Evolutionary conservation across 2,329 filamentous ascomycete genomes (phyloP).

Genomic region (Alternaria incomplexa): DNA sequence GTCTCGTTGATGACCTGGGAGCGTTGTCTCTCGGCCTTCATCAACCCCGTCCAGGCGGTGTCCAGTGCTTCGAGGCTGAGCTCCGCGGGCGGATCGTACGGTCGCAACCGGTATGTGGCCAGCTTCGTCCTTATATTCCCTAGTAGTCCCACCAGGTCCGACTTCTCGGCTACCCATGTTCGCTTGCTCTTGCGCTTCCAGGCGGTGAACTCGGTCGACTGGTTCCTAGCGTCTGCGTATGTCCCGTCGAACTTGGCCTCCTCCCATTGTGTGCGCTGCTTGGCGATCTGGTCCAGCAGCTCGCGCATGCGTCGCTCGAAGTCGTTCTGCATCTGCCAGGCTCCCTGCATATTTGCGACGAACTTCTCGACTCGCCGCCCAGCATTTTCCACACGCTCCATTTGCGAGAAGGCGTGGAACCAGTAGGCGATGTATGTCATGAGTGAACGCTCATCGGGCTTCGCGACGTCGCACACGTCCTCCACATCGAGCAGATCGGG

Average conservation of each 20-base stretch:
- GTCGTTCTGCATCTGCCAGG: constrained; percentile 98
- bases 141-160: constrained; percentile 86
- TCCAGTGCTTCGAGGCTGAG: constrained; percentile 84
- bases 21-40: constrained; percentile 82
- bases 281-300: constrained; percentile 74
- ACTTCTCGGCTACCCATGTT: constrained; percentile 97
- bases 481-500: constrained; percentile 95
- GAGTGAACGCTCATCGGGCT: constrained; percentile 92
- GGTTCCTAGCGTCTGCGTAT: constrained; percentile 88
- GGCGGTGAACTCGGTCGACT: constrained; percentile 79
- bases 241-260: constrained; percentile 85
- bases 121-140: constrained; percentile 99
- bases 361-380: constrained; percentile 97
- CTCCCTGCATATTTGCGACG: constrained; percentile 97
- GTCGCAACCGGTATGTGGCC: constrained; percentile 87
- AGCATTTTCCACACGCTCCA: constrained; percentile 98
- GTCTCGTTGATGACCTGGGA: constrained; percentile 97
- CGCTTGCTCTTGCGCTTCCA: constrained; percentile 93
- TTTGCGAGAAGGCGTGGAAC: constrained; percentile 99
- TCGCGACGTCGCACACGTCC: constrained; percentile 95
- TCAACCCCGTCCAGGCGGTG: constrained; percentile 77
- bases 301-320: constrained; percentile 91
- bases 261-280: constrained; percentile 78
- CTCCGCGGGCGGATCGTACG: constrained; percentile 88
- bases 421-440: constrained; percentile 99